Base-by-base conservation (phyloP, 1,284 basidiomycete species). In the Ceratobasidium sp. region DNA sequence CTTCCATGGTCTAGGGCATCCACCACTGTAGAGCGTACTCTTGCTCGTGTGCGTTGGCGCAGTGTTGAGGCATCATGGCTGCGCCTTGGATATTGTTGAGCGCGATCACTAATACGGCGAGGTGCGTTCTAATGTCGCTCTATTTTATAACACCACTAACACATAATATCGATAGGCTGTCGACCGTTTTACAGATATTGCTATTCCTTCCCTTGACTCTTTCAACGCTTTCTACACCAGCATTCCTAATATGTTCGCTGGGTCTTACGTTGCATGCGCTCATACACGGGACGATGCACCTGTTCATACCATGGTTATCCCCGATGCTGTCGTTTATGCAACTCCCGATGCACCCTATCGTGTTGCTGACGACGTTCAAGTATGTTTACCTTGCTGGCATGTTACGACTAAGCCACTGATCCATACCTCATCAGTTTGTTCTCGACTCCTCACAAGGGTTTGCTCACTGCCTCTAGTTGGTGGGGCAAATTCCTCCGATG, bases 131-230 rank as follows among this genome's bases (percentile, higher is more conserved):
- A n/a, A 5, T 23, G n/a, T 23, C 50, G 6, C 3, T 43, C 46
- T 9, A 10, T 12, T 55, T 12, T 26, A 18, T 36, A 26, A 59
- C 28, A 5, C 12, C 6, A 69, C 39, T 48, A 21, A 73, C 34
- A 55, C 64, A 52, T 52, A 70, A 21, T 39, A 32, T 32, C 48
- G 16, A 67, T 45, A 76, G 74, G 36, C 62, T 72, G 53, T 60
- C 48, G 55, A 93, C 91, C 50, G 90, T 87, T 74, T 77, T 90
- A 41, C 92, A 94, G 79, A 92, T 94, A 75, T 83, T 95, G 71
- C 86, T 94, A 32, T 94, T 91, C 80, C 86, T 95, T 64, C 93
- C 93, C 1, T 83, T 95, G 72, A 93, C 89, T 46, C 85, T 91
- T 76, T 92, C 89, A 73, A 94, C 91, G 3, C 85, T 95, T 74